A percentile compares a stretch with the other conserved stretches of the same genome.
Evolutionary conservation across 495 filamentous ascomycete species (phyloP).

Genomic region (Patellaria atrata): DNA sequence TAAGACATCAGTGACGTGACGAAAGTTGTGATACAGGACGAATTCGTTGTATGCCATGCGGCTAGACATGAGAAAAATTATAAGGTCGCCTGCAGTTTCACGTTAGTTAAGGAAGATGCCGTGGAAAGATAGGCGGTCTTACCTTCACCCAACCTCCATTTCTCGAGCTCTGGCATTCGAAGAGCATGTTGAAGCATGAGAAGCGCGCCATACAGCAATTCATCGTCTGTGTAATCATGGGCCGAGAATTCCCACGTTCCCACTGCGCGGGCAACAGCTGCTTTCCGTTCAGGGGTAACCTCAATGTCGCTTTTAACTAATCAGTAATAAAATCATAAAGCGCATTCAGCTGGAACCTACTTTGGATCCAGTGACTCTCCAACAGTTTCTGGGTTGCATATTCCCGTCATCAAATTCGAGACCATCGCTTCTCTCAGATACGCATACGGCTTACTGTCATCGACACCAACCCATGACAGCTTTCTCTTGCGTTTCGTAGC

Average conservation of each 20-base stretch:
- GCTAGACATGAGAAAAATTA: slow-evolving; percentile 67
- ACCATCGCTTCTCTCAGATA: slow-evolving; percentile 84
- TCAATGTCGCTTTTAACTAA: slow-evolving; percentile 26
- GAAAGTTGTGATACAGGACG: slow-evolving; percentile 98
- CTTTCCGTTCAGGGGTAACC: slow-evolving; percentile 41
- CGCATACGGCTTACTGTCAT: slow-evolving; percentile 72
- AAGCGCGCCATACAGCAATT: slow-evolving; percentile 63
- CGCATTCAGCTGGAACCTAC: slow-evolving; percentile 17
- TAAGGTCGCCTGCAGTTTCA: slow-evolving; percentile 40
- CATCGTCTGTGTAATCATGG: slow-evolving; percentile 77
- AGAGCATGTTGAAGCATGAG: slow-evolving; percentile 85
- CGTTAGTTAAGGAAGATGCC: background rate
- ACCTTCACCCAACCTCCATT: slow-evolving; percentile 66
- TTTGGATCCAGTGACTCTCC: slow-evolving; percentile 37
- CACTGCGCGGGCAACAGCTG: slow-evolving; percentile 51
- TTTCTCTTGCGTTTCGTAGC: slow-evolving; percentile 57
- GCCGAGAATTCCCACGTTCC: slow-evolving; percentile 78
- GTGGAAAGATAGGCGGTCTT: slow-evolving; percentile 4
- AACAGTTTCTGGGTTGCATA: slow-evolving; percentile 59
- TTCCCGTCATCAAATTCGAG: slow-evolving; percentile 77
- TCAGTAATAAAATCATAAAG: slow-evolving; percentile 1
- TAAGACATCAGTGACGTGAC: slow-evolving; percentile 89
- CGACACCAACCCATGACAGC: slow-evolving; percentile 87
- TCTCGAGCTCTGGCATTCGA: slow-evolving; percentile 61
- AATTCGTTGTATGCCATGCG: slow-evolving; percentile 83